A percentile compares a stretch with the other conserved stretches of the same genome.
phyloP scores from a whole-genome alignment of 1,284 basidiomycete genomes.

The Coniferiporia weirii region DNA sequence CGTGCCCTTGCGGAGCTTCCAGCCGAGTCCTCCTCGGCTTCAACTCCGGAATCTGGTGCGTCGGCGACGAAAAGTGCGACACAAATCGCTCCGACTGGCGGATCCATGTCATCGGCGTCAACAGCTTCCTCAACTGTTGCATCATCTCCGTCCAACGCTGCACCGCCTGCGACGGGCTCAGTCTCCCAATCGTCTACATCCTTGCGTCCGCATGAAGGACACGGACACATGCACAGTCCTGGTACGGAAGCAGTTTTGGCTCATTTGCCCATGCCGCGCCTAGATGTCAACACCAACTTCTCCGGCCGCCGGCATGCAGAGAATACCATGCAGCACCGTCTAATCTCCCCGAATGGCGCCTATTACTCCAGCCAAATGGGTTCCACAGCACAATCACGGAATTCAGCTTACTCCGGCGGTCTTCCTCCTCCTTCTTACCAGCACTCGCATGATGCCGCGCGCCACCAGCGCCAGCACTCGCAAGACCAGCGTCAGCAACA shows the following conservation, averaged over 20 bases:
- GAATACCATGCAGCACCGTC: background rate
- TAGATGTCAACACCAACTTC: slow-evolving; percentile 9
- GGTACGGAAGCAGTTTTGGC: slow-evolving; percentile 12
- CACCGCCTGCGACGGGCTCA: background rate
- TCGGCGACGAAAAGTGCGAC: background rate
- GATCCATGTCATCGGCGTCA: background rate
- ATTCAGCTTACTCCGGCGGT: background rate
- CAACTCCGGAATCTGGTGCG: background rate
- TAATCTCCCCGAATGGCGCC: background rate
- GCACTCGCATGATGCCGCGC: background rate
- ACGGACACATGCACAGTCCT: slow-evolving; percentile 4
- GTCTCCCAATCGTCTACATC: background rate
- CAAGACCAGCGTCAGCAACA: slow-evolving; percentile 2
- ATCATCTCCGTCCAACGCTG: background rate
- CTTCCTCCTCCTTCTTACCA: slow-evolving; percentile 8
- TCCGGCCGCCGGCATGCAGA: background rate
- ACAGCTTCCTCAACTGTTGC: background rate
- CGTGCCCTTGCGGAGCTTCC: background rate
- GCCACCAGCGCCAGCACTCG: slow-evolving; percentile 1
- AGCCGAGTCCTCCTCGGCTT: background rate
- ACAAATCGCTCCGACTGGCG: background rate
- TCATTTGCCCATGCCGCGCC: slow-evolving; percentile 14
- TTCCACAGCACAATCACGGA: background rate
- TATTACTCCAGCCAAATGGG: slow-evolving; percentile 1
- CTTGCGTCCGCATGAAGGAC: background rate